A percentile compares a stretch with the other conserved stretches of the same genome.
Conservation (phyloP, 306 rosid species). For the Cicer pinnatifidum region DNA sequence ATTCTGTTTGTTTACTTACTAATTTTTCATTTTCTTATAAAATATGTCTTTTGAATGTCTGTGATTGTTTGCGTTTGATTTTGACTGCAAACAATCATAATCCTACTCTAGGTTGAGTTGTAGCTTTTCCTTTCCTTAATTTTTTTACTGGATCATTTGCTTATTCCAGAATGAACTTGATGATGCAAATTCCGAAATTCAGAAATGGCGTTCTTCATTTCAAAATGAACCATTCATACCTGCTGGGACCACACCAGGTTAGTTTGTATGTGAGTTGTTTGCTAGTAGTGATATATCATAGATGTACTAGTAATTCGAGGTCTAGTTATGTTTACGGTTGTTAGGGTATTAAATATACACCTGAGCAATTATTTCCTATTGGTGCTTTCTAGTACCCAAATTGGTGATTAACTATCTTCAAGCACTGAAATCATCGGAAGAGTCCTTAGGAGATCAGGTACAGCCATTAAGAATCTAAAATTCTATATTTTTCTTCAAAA, state of each 20-base stretch:
- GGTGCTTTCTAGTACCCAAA: conserved; percentile 64
- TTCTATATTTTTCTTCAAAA: conserved; percentile 29
- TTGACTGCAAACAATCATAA: not conserved
- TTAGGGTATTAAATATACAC: conserved; percentile 9
- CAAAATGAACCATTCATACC: conserved; percentile 73
- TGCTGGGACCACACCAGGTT: conserved; percentile 75
- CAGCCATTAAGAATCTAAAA: conserved; percentile 25
- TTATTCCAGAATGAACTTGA: conserved; percentile 73
- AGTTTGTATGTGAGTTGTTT: conserved; percentile 43
- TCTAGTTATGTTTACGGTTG: conserved; percentile 9
- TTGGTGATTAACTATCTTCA: conserved; percentile 75
- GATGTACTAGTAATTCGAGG: conserved; percentile 15
- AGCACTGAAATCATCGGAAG: conserved; percentile 82
- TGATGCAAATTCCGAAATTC: conserved; percentile 75
- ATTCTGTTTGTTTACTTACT: not conserved
- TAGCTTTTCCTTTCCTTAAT: conserved; percentile 20
- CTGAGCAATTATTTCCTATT: conserved; percentile 32
- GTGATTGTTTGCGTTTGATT: not conserved
- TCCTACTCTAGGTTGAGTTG: conserved; percentile 3
- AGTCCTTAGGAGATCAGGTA: conserved; percentile 90
- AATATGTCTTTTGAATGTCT: not conserved
- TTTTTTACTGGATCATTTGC: conserved; percentile 23
- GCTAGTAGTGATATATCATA: not conserved
- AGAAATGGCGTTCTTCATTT: conserved; percentile 78
- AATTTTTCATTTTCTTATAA: not conserved